A percentile compares a stretch with the other conserved stretches of the same genome.
Conservation (phyloP, 345 rosid genomes). For the Melaleuca quinquenervia region DNA sequence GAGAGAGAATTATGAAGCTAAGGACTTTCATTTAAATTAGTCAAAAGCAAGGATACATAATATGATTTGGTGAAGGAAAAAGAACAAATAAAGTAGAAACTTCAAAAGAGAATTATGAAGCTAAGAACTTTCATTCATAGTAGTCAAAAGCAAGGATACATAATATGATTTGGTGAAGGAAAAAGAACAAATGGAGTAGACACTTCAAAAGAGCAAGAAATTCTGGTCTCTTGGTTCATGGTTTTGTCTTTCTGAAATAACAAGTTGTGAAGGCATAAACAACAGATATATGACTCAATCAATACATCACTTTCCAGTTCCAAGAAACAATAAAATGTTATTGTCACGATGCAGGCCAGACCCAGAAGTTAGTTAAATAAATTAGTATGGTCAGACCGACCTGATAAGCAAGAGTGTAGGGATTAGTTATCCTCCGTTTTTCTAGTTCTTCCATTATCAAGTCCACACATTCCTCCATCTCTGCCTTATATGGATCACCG, state of each 20-base stretch:
- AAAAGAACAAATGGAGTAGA: background rate
- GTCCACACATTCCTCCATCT: slow-evolving; percentile 98
- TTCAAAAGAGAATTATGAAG: background rate
- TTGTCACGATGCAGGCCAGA: background rate
- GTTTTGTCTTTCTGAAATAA: background rate
- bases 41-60: background rate
- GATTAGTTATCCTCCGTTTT: slow-evolving; percentile 57
- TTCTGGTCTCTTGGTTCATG: background rate
- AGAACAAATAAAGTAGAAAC: background rate
- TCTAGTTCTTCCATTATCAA: slow-evolving; percentile 94
- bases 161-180: background rate
- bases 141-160: background rate
- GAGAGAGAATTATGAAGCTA: background rate
- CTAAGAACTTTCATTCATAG: too few species aligned
- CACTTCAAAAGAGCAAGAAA: background rate
- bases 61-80: background rate
- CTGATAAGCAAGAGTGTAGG: slow-evolving; percentile 96
- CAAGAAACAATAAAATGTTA: background rate
- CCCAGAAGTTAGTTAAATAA: background rate
- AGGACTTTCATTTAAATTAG: background rate
- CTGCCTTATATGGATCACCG: slow-evolving; percentile 99
- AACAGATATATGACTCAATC: background rate
- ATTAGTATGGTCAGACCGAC: slow-evolving; percentile 14
- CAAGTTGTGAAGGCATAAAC: background rate
- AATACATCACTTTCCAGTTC: background rate